Conservation (phyloP, 441 rosid species). For the Capsella rubella region DNA sequence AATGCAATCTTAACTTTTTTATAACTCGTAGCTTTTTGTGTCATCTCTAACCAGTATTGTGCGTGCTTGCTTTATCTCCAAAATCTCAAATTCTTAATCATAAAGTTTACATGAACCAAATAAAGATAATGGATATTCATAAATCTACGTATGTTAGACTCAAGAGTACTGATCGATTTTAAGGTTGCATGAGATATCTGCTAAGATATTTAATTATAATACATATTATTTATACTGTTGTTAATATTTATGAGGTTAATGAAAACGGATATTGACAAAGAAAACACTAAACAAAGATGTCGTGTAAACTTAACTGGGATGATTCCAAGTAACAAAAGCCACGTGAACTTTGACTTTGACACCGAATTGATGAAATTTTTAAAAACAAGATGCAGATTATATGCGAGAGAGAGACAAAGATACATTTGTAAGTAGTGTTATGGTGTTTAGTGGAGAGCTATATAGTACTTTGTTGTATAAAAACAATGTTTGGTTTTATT, state of each 20-base stretch:
- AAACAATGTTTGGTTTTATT: constrained; percentile 51
- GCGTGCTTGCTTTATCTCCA: neutral
- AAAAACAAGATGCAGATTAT: constrained; percentile 25
- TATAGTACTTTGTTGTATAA: constrained; percentile 37
- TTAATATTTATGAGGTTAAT: neutral
- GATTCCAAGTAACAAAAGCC: constrained; percentile 39
- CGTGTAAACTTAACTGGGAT: constrained; percentile 7
- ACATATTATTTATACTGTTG: neutral
- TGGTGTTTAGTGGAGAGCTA: constrained; percentile 34
- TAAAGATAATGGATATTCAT: neutral
- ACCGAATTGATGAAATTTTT: constrained; percentile 27
- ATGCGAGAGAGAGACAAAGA: constrained; percentile 39
- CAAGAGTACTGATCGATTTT: neutral
- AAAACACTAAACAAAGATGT: neutral
- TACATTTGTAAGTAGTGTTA: constrained; percentile 34
- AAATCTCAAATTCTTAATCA: neutral
- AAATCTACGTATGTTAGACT: neutral
- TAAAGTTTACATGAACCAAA: neutral
- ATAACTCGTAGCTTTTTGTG: neutral
- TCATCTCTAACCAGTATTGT: neutral
- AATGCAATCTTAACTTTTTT: neutral
- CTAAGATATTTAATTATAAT: neutral
- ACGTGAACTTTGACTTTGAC: constrained; percentile 45
- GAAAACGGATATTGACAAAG: neutral
- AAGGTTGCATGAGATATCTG: neutral